phyloP scores from a whole-genome alignment of 139 green algal species.

The Asterochloris sp. region DNA sequence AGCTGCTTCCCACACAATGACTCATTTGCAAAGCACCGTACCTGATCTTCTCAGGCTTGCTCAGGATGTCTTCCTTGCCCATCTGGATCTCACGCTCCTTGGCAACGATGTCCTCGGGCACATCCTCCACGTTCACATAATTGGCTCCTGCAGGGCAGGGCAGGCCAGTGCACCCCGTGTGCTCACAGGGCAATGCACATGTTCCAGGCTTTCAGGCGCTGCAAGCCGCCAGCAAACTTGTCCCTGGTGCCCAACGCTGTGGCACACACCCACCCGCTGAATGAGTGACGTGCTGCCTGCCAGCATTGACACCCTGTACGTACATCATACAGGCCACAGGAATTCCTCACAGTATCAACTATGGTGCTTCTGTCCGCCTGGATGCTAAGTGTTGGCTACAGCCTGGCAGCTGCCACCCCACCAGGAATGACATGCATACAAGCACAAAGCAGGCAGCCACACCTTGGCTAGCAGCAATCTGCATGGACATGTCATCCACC shows the following conservation, averaged over 20 bases:
- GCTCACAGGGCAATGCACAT: constrained; percentile 23
- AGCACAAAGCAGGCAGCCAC: background rate
- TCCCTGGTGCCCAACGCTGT: too few species aligned
- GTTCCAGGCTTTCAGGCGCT: too few species aligned
- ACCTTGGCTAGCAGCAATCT: constrained; percentile 30
- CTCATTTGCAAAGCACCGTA: constrained; percentile 11
- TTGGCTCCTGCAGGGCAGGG: constrained; percentile 48
- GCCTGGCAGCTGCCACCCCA: too few species aligned
- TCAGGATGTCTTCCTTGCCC: constrained; percentile 91
- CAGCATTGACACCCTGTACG: too few species aligned
- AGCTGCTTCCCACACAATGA: background rate
- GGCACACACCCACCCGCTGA: too few species aligned
- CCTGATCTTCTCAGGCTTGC: constrained; percentile 94
- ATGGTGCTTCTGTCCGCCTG: too few species aligned
- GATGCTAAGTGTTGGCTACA: too few species aligned
- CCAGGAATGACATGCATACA: too few species aligned
- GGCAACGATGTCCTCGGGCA: constrained; percentile 55
- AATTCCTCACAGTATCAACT: too few species aligned
- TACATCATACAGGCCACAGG: too few species aligned
- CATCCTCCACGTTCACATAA: constrained; percentile 58
- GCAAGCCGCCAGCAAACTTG: too few species aligned
- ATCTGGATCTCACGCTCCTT: constrained; percentile 86
- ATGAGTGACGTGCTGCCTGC: too few species aligned
- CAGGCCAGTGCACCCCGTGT: constrained; percentile 59
- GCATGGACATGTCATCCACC: constrained; percentile 66